Base-by-base conservation (phyloP, 768 basidiomycete genomes). In the Clavulina sp. region DNA sequence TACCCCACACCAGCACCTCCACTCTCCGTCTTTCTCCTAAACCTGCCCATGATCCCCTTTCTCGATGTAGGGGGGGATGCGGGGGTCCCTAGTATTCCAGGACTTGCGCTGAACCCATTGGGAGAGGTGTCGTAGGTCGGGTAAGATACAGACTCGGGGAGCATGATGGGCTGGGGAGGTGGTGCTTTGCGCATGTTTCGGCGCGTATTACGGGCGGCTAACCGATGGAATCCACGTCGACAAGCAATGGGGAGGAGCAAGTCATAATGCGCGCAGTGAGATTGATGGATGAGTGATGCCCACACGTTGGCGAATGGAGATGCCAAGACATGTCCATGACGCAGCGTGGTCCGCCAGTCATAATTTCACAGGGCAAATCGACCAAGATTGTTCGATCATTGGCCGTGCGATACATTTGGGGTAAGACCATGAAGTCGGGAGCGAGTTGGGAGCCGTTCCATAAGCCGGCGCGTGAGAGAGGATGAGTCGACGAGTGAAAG, bases 11-110 rank as follows among this genome's bases (percentile, higher is more conserved):
- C n/a, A n/a, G n/a, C n/a, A n/a, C n/a, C n/a, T n/a, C n/a, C n/a
- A 26, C 26, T 16, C 9, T 46, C 26, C 13, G 43, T 78, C 84
- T 88, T 87, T 65, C 78, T 84, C 53, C 83, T 78, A 61, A 91
- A 83, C 51, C 86, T 81, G 43, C 88, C 81, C 75, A 89, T 88
- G 56, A 91, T 68, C 13, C 83, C 86, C 65, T 78, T 86, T 57
- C 75, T 76, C 28, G 86, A 80, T 63, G 80, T 82, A 9, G 43
- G 13, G 43, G 16, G 43, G 13, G 43, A 26, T 13, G 43, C 9
- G 43, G 43, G 13, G 13, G 13, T 13, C 13, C 13, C 26, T 46
- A 1, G 43, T 13, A 46, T 24, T 46, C 9, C 13, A 9, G 1
- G 43, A 24, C 43, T 28, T 24, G 24, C 9, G 13, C 13, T 26